Conservation (phyloP, 768 basidiomycete species). For the Mycena polygramma region DNA sequence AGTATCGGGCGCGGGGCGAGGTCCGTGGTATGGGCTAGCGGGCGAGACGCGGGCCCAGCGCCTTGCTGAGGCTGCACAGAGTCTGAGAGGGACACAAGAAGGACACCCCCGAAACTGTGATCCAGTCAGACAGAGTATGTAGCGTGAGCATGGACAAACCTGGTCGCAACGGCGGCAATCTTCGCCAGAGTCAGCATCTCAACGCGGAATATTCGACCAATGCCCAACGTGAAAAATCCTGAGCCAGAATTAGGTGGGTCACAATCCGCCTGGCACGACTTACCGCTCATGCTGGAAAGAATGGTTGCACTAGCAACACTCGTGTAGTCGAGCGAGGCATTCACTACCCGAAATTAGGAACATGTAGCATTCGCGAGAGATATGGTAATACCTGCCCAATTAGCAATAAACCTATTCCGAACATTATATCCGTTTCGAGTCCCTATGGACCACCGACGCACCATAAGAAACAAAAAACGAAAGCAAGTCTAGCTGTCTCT, state of each 20-base stretch:
- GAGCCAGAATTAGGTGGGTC: background rate
- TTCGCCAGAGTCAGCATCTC: conserved; percentile 83
- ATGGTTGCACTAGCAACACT: conserved; percentile 96
- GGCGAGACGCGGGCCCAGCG: conserved; percentile 27
- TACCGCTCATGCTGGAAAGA: conserved; percentile 90
- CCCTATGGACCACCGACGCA: conserved; percentile 8
- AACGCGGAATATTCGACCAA: conserved; percentile 87
- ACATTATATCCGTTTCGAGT: background rate
- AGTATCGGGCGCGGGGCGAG: conserved; percentile 59
- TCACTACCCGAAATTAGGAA: conserved; percentile 73
- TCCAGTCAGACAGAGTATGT: conserved; percentile 17
- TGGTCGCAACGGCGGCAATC: conserved; percentile 80
- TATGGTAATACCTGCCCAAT: conserved; percentile 68
- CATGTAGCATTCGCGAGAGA: no score
- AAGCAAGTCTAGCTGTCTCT: conserved; percentile 86
- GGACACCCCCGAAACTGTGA: conserved; percentile 81
- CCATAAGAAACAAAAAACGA: conserved; percentile 90
- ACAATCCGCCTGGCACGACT: conserved; percentile 40
- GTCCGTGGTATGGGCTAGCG: conserved; percentile 32
- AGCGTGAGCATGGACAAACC: conserved; percentile 60
- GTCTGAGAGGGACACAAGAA: conserved; percentile 92
- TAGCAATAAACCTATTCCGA: conserved; percentile 79
- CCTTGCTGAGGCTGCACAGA: conserved; percentile 53
- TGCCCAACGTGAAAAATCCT: conserved; percentile 94
- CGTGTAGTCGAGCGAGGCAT: conserved; percentile 86